phyloP scores from a whole-genome alignment of 192 early-diverging fungal genomes.

The Backusella parvicylindrica region DNA sequence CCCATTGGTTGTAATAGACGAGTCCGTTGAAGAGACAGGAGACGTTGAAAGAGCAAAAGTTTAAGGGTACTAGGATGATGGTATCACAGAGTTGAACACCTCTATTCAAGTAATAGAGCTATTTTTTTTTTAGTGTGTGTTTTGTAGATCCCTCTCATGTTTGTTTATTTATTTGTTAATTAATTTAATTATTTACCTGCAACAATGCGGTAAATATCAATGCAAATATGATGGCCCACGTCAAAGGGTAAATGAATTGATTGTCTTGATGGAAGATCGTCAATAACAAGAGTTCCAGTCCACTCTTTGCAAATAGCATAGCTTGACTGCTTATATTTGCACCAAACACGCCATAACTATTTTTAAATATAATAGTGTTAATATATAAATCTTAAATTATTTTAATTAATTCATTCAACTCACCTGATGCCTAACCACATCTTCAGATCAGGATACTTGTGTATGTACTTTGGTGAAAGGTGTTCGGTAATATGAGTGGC shows the following conservation, averaged over 20 bases:
- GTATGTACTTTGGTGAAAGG: slow-evolving; percentile 1
- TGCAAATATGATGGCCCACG: slow-evolving; percentile 65
- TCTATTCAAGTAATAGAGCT: slow-evolving; percentile 77
- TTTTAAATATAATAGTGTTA: neutral
- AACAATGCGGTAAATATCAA: slow-evolving; percentile 53
- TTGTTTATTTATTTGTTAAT: neutral
- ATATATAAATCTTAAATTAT: neutral
- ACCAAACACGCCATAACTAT: slow-evolving; percentile 61
- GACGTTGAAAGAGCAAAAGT: slow-evolving; percentile 74
- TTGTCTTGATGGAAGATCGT: slow-evolving; percentile 57
- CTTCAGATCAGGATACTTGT: slow-evolving; percentile 28
- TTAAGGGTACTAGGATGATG: slow-evolving; percentile 71
- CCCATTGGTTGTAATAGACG: slow-evolving; percentile 76
- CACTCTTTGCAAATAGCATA: slow-evolving; percentile 77
- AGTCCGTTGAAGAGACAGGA: slow-evolving; percentile 72
- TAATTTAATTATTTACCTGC: slow-evolving; percentile 40
- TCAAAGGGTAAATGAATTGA: slow-evolving; percentile 71
- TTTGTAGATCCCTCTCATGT: neutral
- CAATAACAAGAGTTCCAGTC: slow-evolving; percentile 64
- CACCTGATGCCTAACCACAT: slow-evolving; percentile 30
- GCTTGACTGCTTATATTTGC: slow-evolving; percentile 75
- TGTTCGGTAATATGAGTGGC: slow-evolving; percentile 44
- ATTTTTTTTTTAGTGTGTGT: neutral
- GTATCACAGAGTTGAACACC: slow-evolving; percentile 74
- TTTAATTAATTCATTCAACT: neutral